Evolutionary conservation across 331 rosid genomes (phyloP), one percentile per base, ranked within the genome.

Genomic region (Quercus phellos): DNA sequence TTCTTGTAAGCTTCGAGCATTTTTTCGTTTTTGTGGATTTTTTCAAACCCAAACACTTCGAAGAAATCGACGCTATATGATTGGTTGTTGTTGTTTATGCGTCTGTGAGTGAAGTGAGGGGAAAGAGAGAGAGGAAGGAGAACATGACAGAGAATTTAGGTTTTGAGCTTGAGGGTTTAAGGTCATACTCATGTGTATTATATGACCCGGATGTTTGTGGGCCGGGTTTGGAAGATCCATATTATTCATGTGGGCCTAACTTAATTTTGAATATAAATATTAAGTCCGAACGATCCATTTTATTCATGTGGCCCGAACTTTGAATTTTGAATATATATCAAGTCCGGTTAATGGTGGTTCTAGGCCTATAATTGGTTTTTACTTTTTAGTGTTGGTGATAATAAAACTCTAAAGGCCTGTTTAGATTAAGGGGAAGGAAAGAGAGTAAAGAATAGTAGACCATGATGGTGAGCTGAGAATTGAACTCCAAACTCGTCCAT

Each of bases 1-100:
- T 84, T 72, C 74, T 80, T 79, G 32, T 84, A 83, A 14, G 80
- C 81, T 77, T 89, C 90, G 18, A 82, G 81, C 97, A 90, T 90
- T 51, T 67, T 50, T 17, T 51, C 2, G 46, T 2, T 38, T 38
- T 7, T 38, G 46, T 7, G 46, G 64, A 51, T 51, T 10, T 12
- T 46, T 46, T 46, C 0, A 29, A 38, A 68, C 29, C 46, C 2
- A 6, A 10, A 32, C 17, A 34, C 11, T 13, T 10, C 7, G 27
- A 55, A 38, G 21, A 9, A 46, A 51, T 26, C 34, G n/a, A 50
- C 16, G 67, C 55, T 79, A 43, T 32, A 18, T 18, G 4, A 6
- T 6, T 21, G 4, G 55, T 34, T 2, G 29, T 2, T 6, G 55
- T 9, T 29, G 55, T 51, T 63, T 76, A 55, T 6, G 29, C 21